Conservation (phyloP, 2,329 filamentous ascomycete genomes). For the Sarocladium oryzae region DNA sequence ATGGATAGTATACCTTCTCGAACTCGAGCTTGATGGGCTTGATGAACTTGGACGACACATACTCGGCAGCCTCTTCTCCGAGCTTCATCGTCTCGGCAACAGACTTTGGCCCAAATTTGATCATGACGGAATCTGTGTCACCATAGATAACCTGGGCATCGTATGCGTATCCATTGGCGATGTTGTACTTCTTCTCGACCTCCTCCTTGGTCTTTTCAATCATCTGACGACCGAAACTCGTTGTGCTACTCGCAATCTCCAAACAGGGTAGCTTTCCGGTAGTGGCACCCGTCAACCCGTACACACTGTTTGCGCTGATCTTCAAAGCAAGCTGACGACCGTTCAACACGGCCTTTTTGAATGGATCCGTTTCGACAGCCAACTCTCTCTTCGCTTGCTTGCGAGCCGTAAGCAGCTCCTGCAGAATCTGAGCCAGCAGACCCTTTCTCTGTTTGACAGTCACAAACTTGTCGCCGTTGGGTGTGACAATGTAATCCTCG, state of each 20-base stretch:
- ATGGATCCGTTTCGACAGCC: slow-evolving; percentile 82
- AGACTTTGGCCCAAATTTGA: slow-evolving; percentile 91
- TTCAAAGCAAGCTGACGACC: slow-evolving; percentile 95
- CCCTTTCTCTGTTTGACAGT: slow-evolving; percentile 87
- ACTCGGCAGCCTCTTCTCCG: slow-evolving; percentile 85
- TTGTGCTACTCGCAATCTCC: slow-evolving; percentile 92
- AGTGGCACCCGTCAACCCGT: slow-evolving; percentile 92
- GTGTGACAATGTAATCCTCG: slow-evolving; percentile 93
- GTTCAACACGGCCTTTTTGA: slow-evolving; percentile 97
- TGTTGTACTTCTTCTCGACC: slow-evolving; percentile 82
- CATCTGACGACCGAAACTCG: slow-evolving; percentile 96
- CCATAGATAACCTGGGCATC: slow-evolving; percentile 97
- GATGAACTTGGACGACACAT: slow-evolving; percentile 84
- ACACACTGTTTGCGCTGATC: slow-evolving; percentile 95
- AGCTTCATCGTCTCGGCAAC: slow-evolving; percentile 87
- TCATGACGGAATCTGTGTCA: slow-evolving; percentile 99
- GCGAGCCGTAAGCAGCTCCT: slow-evolving; percentile 84
- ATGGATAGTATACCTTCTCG: slow-evolving; percentile 98
- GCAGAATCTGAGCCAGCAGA: slow-evolving; percentile 87
- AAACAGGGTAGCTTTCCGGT: slow-evolving; percentile 94
- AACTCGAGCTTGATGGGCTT: slow-evolving; percentile 99
- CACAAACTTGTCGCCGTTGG: slow-evolving; percentile 89
- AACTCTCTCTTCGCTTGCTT: slow-evolving; percentile 92
- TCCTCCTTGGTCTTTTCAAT: slow-evolving; percentile 98
- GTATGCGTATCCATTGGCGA: slow-evolving; percentile 89